These are phyloP conservation scores for Acrasis kona DNA, from an alignment of 78 protist genomes.

Conservation along the genomic window DNA sequence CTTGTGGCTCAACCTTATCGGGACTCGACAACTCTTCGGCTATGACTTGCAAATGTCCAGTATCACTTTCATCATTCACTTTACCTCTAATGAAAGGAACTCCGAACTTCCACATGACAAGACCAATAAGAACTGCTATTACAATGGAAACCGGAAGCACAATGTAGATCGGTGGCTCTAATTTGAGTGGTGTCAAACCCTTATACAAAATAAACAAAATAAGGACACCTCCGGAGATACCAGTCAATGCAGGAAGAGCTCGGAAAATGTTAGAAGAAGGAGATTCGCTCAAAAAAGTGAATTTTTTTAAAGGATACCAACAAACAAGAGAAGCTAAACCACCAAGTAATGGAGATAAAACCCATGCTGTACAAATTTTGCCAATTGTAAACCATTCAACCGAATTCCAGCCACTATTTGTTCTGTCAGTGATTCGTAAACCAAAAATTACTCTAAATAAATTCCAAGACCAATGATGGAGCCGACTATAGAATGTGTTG, in stretches of 20 bases:
- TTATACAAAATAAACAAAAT: background rate
- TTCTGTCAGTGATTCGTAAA: too few relatives aligned
- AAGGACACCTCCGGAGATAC: background rate
- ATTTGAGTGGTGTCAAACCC: background rate
- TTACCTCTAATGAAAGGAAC: too few relatives aligned
- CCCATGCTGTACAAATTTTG: background rate
- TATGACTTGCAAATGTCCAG: too few relatives aligned
- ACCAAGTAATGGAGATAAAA: background rate
- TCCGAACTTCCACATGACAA: too few relatives aligned
- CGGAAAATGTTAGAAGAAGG: background rate
- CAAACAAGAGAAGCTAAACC: background rate
- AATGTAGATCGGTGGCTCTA: background rate
- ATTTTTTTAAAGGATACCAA: background rate
- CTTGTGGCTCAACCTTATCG: background rate
- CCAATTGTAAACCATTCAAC: slow-evolving; percentile 6
- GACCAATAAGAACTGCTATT: background rate
- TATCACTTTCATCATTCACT: too few relatives aligned
- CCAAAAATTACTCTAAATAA: too few relatives aligned
- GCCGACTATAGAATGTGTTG: slow-evolving; percentile 45
- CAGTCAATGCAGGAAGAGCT: background rate
- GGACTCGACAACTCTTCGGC: background rate
- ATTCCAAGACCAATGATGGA: slow-evolving; percentile 33
- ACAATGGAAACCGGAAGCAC: too few relatives aligned
- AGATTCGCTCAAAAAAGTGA: background rate
- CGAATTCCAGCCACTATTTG: slow-evolving; percentile 15